These are phyloP conservation scores for Chrysanthemum seticuspe DNA, from an alignment of 129 eudicot genomes.

Conservation along the genomic window DNA sequence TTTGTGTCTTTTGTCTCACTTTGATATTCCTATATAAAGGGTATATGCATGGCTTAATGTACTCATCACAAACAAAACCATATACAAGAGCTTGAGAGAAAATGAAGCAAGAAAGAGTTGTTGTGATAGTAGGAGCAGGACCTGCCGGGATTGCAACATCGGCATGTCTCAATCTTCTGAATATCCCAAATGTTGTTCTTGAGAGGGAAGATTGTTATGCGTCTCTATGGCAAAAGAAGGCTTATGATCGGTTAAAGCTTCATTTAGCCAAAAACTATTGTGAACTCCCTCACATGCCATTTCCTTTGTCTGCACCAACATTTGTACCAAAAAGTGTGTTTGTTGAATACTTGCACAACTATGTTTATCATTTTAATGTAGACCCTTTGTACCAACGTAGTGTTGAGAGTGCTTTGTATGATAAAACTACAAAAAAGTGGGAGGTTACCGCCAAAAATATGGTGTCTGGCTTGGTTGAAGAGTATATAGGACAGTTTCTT, in stretches of 20 bases:
- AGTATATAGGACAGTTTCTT: conserved; percentile 36
- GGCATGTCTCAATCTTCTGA: conserved; percentile 48
- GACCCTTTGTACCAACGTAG: conserved; percentile 33
- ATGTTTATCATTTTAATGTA: conserved; percentile 30
- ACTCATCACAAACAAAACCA: neutral
- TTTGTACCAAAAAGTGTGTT: conserved; percentile 46
- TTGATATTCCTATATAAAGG: conserved; percentile 21
- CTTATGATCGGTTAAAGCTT: conserved; percentile 60
- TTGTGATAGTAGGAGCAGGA: conserved; percentile 34
- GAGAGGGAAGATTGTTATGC: conserved; percentile 59
- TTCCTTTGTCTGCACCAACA: conserved; percentile 39
- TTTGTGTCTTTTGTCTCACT: neutral
- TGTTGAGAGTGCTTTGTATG: conserved; percentile 41
- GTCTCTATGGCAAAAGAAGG: conserved; percentile 53
- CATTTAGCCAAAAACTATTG: conserved; percentile 57
- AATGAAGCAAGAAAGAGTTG: conserved; percentile 38
- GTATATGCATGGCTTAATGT: neutral
- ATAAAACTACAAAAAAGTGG: conserved; percentile 37
- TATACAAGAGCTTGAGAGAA: neutral
- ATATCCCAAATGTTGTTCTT: conserved; percentile 40
- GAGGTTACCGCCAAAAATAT: conserved; percentile 24
- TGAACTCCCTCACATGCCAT: conserved; percentile 50
- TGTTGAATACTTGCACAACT: conserved; percentile 44
- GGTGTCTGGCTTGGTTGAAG: conserved; percentile 22
- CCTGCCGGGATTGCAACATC: conserved; percentile 47